Conservation (phyloP, 148 eudicot genomes). For the Vaccinium macrocarpon region DNA sequence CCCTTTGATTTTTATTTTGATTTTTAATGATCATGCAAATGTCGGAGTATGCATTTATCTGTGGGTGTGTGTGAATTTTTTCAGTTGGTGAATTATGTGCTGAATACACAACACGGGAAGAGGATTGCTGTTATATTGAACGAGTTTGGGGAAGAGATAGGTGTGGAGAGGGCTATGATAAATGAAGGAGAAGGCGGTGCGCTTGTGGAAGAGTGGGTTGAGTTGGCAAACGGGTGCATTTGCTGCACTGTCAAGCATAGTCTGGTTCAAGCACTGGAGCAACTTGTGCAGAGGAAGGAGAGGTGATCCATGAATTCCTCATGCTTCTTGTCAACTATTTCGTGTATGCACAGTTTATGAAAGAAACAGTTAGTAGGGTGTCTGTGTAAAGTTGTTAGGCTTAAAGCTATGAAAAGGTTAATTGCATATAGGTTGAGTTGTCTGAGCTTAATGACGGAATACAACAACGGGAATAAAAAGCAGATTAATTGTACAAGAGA, state of each 20-base stretch:
- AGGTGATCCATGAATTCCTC: conserved; percentile 36
- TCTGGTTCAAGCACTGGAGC: conserved; percentile 92
- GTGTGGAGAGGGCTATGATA: conserved; percentile 95
- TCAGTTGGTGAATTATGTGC: conserved; percentile 81
- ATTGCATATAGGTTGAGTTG: background rate
- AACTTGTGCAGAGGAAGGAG: conserved; percentile 79
- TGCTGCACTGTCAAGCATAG: conserved; percentile 97
- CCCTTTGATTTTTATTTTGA: background rate
- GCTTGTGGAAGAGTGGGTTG: conserved; percentile 94
- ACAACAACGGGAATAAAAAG: background rate
- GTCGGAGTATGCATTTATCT: background rate
- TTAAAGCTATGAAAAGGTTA: background rate
- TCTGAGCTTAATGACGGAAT: background rate
- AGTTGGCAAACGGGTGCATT: conserved; percentile 90
- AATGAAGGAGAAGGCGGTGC: conserved; percentile 88
- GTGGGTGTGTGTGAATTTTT: conserved; percentile 1
- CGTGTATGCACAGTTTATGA: background rate
- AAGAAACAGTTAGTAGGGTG: background rate
- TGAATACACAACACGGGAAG: conserved; percentile 82
- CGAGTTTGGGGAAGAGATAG: conserved; percentile 94
- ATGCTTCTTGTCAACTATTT: background rate
- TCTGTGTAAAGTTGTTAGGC: background rate
- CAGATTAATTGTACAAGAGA: background rate
- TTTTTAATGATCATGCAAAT: background rate
- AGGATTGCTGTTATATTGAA: conserved; percentile 91